Evolutionary conservation across 2,329 filamentous ascomycete genomes (phyloP), one percentile per base, ranked within the genome.

Genomic region (Aspergillus japonicus): DNA sequence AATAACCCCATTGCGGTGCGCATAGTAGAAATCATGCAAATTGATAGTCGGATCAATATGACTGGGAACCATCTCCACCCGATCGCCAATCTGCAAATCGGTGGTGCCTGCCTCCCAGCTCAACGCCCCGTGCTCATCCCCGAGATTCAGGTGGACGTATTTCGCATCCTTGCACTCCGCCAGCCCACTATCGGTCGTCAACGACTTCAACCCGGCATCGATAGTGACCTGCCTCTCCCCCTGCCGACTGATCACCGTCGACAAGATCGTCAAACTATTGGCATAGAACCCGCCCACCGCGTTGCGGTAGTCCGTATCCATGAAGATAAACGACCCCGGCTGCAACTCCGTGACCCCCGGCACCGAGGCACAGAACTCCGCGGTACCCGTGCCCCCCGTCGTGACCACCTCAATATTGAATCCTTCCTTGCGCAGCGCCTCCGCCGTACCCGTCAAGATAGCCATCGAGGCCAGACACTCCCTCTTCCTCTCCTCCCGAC

Each of bases 1-100:
- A 61, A 83, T 75, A 1, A 82, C 63, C 0, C 81, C 81, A 0
- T 77, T 74, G 4, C 81, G 73, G 66, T 83, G 69, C 2, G 80
- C 81, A 64, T 81, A 83, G 65, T 83, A 84, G 33, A 78, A 70
- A 51, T 83, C 80, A 62, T 82, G 80, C 57, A 84, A 66, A 60
- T 84, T 84, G 56, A 84, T 77, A 0, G 82, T 84, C 0, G 82
- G 81, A 64, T 84, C 82, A 57, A 84, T 84, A 66, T 84, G 82
- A 64, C 81, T 83, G 0, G 81, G 82, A 12, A 84, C 69, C 80
- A 84, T 82, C 69, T 82, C 79, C 11, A 83, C 75, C 4, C 78
- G 69, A 66, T 82, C 80, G 0, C 81, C 81, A 29, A 83, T 71
- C 2, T 68, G 65, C 49, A 83, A 66, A 2, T 65, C 71, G 2